Base-by-base conservation (phyloP, 1,284 basidiomycete genomes). In the Pterulicium gracile region DNA sequence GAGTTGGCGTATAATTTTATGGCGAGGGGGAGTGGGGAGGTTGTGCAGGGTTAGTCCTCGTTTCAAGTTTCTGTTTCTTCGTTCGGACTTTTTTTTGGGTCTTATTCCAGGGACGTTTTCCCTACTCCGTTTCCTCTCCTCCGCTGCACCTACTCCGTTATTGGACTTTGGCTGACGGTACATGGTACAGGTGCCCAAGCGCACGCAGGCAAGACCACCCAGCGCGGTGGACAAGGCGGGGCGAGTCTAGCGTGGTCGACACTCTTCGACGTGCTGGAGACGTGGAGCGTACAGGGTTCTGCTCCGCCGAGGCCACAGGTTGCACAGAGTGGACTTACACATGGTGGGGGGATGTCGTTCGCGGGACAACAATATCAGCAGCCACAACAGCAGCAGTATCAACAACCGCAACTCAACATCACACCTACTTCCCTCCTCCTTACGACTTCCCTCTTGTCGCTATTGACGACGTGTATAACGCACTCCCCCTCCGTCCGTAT, bases 1-100 rank as follows among this genome's bases (percentile, higher is more conserved):
- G 85, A 89, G 54, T 69, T 88, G 17, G 81, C 87, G 0, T 89
- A 89, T 65, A 89, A 91, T 58, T 91, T 92, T 60, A 74, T 92
- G 58, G 84, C 77, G 10, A 67, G 80, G 23, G 81, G 77, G 4
- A 72, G 72, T 5, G 72, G 73, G 0, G 82, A 85, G 49, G 72
- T 82, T 5, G 61, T 84, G 45, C 39, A 56, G 60, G 44, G 47
- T 62, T 19, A 56, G 62, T 56, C 55, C 7, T 52, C 63, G 15
- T 51, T 62, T 45, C 39, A 54, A n/a, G 57, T 54, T 13, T 53
- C 61, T 1, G 62, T 61, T 0, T 57, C 64, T 3, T 58, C 64
- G 21, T 70, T 69, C 1, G 74, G 72, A 79, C 61, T 61, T 2
- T 62, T 66, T 0, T 68, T 81, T n/a, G n/a, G n/a, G n/a, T n/a